Percentiles rank a stretch among this genome's conserved stretches.
Conservation (phyloP, 2,329 filamentous ascomycete genomes). For the Pezicula radicicola region DNA sequence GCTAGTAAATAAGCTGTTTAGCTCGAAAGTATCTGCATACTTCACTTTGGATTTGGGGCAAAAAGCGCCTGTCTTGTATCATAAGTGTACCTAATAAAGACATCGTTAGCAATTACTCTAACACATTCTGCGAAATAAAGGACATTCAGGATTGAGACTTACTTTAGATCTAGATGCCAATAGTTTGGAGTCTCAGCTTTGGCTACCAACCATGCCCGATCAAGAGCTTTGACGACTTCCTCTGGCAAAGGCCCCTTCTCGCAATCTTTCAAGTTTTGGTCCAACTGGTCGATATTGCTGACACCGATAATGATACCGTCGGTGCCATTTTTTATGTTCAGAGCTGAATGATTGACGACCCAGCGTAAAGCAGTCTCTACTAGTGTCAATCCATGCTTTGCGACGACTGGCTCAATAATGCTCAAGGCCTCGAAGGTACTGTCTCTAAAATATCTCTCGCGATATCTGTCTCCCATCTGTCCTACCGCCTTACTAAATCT, state of each 20-base stretch:
- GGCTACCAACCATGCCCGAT: constrained; percentile 59
- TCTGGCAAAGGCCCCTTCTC: constrained; percentile 57
- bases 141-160: background rate
- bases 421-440: constrained; percentile 57
- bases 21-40: no score
- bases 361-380: constrained; percentile 60
- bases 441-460: constrained; percentile 60
- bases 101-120: background rate
- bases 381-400: constrained; percentile 55
- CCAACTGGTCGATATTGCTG: constrained; percentile 35
- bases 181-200: constrained; percentile 41
- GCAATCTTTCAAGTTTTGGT: constrained; percentile 38
- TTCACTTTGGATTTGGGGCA: background rate
- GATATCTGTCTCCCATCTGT: constrained; percentile 45
- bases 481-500: constrained; percentile 59
- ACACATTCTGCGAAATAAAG: no score
- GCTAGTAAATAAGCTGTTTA: no score
- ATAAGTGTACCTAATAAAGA: constrained; percentile 15
- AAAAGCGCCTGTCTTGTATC: constrained; percentile 23
- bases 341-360: constrained; percentile 53
- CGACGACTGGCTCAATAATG: constrained; percentile 56
- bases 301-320: constrained; percentile 40
- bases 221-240: constrained; percentile 60
- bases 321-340: constrained; percentile 46
- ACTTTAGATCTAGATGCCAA: constrained; percentile 28